phyloP scores from a whole-genome alignment of 441 rosid genomes.

The Arabidopsis lyrata region DNA sequence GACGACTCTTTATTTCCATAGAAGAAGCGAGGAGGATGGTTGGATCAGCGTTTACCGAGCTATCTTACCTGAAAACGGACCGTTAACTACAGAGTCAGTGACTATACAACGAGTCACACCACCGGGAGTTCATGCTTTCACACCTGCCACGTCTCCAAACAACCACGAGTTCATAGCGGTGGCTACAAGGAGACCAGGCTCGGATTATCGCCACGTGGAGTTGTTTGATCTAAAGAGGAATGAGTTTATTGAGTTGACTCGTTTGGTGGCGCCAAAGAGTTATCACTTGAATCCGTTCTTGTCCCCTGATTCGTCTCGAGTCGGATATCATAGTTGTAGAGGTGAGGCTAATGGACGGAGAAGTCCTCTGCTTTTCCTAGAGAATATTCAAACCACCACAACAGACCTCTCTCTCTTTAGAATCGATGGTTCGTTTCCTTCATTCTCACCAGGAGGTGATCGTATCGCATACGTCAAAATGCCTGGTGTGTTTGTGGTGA shows the following conservation, averaged over 20 bases:
- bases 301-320: constrained; percentile 69
- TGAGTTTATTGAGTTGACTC: constrained; percentile 72
- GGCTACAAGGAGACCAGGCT: constrained; percentile 65
- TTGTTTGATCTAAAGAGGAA: constrained; percentile 60
- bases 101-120: constrained; percentile 72
- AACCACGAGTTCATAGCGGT: constrained; percentile 76
- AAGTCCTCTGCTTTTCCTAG: constrained; percentile 61
- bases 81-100: constrained; percentile 54
- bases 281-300: constrained; percentile 88
- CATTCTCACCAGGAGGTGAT: constrained; percentile 77
- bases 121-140: constrained; percentile 83
- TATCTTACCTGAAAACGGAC: constrained; percentile 46
- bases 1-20: constrained; percentile 71
- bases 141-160: constrained; percentile 88
- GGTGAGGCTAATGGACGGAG: constrained; percentile 52
- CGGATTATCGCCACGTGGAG: constrained; percentile 78
- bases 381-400: constrained; percentile 63
- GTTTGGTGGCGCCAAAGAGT: constrained; percentile 63
- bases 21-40: constrained; percentile 66
- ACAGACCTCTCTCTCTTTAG: constrained; percentile 69
- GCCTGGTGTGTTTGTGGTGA: constrained; percentile 87
- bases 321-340: constrained; percentile 85
- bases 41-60: constrained; percentile 87
- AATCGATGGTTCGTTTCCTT: constrained; percentile 82
- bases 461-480: constrained; percentile 73